These are phyloP conservation scores for Calonectria naviculata DNA, from an alignment of 2,329 filamentous ascomycete genomes.

Conservation along the genomic window DNA sequence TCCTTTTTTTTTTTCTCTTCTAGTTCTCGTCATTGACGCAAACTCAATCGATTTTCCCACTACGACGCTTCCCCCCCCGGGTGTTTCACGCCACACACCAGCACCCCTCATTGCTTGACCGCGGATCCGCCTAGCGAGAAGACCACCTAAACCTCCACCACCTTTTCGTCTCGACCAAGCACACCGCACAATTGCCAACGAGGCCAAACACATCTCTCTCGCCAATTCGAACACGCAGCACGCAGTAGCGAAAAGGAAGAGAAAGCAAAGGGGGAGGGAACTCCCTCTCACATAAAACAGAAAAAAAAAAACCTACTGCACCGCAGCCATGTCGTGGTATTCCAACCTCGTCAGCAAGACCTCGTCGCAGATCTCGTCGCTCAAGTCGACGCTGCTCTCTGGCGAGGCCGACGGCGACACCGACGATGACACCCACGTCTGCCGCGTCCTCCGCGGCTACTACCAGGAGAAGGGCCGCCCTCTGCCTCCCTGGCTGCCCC, in stretches of 20 bases:
- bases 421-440: constrained; percentile 94
- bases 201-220: not conserved
- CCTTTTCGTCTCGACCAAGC: not conserved
- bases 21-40: not conserved
- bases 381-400: constrained; percentile 76
- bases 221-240: not conserved
- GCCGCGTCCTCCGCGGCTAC: constrained; percentile 91
- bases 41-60: not conserved
- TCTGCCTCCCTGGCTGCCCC: constrained; percentile 88
- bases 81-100: constrained; percentile 4
- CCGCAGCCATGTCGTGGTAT: constrained; percentile 78
- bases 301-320: too few species aligned
- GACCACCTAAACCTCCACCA: not conserved
- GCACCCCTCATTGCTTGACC: not conserved
- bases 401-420: constrained; percentile 77
- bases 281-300: not conserved
- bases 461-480: constrained; percentile 88
- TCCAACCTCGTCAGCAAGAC: constrained; percentile 76
- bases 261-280: not conserved
- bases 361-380: constrained; percentile 72
- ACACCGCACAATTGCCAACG: not conserved
- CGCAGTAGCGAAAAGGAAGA: not conserved
- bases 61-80: not conserved
- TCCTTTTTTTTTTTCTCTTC: not conserved
- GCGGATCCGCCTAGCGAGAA: not conserved